Evolutionary conservation across 1,284 basidiomycete genomes (phyloP), one percentile per base, ranked within the genome.

Genomic region (Dichomitus squalens): DNA sequence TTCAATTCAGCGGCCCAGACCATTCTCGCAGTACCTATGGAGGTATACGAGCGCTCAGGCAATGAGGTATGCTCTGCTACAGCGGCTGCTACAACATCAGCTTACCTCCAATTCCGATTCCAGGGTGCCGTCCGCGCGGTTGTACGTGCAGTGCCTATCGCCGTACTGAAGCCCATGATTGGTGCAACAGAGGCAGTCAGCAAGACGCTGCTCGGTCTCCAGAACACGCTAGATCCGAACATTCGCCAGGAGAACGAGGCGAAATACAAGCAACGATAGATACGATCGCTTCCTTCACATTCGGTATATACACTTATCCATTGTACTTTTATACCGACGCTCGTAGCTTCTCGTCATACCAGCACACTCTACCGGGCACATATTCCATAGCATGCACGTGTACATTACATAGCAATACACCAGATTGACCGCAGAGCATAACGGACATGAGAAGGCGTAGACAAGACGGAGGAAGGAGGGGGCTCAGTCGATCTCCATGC

Each of bases 1-100:
- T 72, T 98, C 55, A 92, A 90, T 63, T 92, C 91, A 31, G 96
- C 96, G 3, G 97, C 96, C 12, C 96, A 99, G 76, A 99, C 97
- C 0, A 99, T 99, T 63, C 82, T 99, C 29, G 96, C 97, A 0
- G 94, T 99, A 1, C 96, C 96, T 0, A 98, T 99, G 95, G 97
- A 99, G 72, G 95, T 98, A 16, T 98, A 98, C 67, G 96, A 99
- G 73, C 81, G 90, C 58, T 90, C 92, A 12, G 91, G 91, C 16
- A 90, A 88, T 52, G 91, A 95, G 81, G 95, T 92, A 66, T 71
- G 82, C 55, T 39, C 21, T 7, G 38, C 40, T 50, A 36, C 36
- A 41, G 49, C 46, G 36, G 40, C 20, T 21, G n/a, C 20, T 52
- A n/a, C 7, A 31, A 34, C 41, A 43, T 4, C 18, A 35, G 5